Evolutionary conservation across 2,329 filamentous ascomycete species (phyloP), one percentile per base, ranked within the genome.

Genomic region (Didymella pinodella): DNA sequence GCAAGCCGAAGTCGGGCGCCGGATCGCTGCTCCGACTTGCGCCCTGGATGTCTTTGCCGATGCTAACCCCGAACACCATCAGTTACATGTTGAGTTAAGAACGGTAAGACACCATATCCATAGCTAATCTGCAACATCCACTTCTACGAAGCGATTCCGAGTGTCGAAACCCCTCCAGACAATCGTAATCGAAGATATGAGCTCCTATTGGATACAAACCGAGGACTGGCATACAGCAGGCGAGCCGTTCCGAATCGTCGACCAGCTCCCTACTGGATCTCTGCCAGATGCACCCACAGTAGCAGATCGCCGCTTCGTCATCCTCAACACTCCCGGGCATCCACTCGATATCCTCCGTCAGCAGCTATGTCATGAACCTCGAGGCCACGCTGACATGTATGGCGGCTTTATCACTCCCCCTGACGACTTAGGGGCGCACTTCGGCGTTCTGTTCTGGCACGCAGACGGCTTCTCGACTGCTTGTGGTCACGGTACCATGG

Each of bases 401-500:
- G 82, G 82, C 2, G 82, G 81, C 6, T 75, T 84, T 26, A 70
- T 84, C 18, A 54, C 43, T 8, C 43, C 63, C 69, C 1, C 75
- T 67, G 0, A 72, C 78, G 20, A 82, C 81, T 4, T 81, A 82
- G 65, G 78, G n/a, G 82, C 82, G 0, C 73, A 84, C 62, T 79
- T 83, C 26, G 82, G 81, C 4, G 79, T 81, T 1, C 63, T 84
- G 3, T 84, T 84, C 67, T 75, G 75, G 59, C 80, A 81, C 31
- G 82, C 82, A 31, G 79, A 80, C 4, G 81, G 80, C 0, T 83
- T 79, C 48, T 82, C 79, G 7, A 83, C 80, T 5, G 83, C 83
- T 75, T 84, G 82, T 59, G 82, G 82, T 3, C 82, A 84, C 64
- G 82, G 81, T 2, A 83, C 82, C 0, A 81, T 85, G 45, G 82